Evolutionary conservation across 2,329 filamentous ascomycete genomes (phyloP).

Genomic region (Aureobasidium sp.): DNA sequence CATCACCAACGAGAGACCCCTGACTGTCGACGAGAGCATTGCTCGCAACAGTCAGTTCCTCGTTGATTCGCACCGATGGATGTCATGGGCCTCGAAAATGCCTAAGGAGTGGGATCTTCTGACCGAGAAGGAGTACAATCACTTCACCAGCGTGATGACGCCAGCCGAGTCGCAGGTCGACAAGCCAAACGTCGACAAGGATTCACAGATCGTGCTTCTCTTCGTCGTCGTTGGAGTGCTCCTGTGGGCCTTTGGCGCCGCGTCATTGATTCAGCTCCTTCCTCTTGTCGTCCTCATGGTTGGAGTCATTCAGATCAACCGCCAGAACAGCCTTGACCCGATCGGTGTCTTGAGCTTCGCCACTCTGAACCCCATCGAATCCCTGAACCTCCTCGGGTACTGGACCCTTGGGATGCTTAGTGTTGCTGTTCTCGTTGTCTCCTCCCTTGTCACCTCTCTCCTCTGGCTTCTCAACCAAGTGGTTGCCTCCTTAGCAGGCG

Average conservation of each 20-base stretch:
- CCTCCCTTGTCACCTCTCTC: background rate
- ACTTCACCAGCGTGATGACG: background rate
- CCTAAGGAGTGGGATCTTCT: background rate
- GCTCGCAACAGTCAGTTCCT: background rate
- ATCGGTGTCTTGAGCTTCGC: background rate
- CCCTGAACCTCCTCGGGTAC: background rate
- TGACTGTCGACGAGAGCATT: background rate
- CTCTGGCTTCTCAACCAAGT: background rate
- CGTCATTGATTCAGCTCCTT: background rate
- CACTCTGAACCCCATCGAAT: background rate
- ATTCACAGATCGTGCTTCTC: background rate
- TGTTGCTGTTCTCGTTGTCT: background rate
- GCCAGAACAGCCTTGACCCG: background rate
- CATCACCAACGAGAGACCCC: background rate
- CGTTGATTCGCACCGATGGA: background rate
- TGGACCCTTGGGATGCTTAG: background rate
- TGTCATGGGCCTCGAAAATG: background rate
- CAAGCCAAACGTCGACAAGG: background rate
- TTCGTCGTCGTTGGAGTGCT: background rate
- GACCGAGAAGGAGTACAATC: background rate
- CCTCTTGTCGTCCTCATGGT: background rate
- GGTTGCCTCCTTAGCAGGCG: background rate
- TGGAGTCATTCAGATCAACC: background rate
- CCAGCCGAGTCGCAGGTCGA: background rate
- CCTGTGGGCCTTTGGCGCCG: background rate